Percentiles rank a stretch among this genome's conserved stretches.
Conservation (phyloP, 176 grass and related monocot genomes). For the Alloteropsis semialata region DNA sequence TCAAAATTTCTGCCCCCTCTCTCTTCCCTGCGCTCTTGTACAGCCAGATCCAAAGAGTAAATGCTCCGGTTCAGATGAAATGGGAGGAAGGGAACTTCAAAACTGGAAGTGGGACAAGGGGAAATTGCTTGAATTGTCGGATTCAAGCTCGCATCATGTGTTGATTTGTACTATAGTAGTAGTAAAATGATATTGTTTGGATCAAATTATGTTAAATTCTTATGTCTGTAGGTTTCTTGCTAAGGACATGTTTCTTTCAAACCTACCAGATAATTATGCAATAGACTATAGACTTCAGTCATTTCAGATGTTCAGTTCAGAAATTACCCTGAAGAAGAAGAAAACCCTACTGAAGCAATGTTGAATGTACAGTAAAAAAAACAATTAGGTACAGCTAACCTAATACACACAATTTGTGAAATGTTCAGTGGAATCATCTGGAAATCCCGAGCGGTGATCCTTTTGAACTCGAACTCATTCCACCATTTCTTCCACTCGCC, state of each 20-base stretch:
- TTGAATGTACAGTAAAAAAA: slow-evolving; percentile 26
- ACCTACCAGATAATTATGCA: not conserved
- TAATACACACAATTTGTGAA: slow-evolving; percentile 1
- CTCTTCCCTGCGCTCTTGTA: not conserved
- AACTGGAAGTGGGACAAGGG: not conserved
- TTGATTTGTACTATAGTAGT: not conserved
- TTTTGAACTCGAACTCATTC: slow-evolving; percentile 30
- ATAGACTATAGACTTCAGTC: not conserved
- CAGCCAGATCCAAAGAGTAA: slow-evolving; percentile 24
- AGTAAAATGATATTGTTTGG: not conserved
- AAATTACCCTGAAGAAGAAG: not conserved
- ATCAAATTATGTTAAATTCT: not conserved
- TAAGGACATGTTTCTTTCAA: not conserved
- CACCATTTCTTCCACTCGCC: not conserved
- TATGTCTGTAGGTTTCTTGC: not conserved
- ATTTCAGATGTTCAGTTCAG: not conserved
- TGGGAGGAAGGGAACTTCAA: too few species aligned
- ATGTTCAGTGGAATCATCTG: slow-evolving; percentile 2
- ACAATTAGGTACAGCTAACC: not conserved
- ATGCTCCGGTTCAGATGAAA: not conserved
- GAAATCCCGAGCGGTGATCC: slow-evolving; percentile 5
- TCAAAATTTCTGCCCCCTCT: slow-evolving; percentile 29
- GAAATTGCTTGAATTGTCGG: not conserved
- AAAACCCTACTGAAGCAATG: slow-evolving; percentile 14
- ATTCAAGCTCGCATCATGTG: not conserved